Evolutionary conservation across 2,329 filamentous ascomycete genomes (phyloP).

Genomic region (Colletotrichum sp.): DNA sequence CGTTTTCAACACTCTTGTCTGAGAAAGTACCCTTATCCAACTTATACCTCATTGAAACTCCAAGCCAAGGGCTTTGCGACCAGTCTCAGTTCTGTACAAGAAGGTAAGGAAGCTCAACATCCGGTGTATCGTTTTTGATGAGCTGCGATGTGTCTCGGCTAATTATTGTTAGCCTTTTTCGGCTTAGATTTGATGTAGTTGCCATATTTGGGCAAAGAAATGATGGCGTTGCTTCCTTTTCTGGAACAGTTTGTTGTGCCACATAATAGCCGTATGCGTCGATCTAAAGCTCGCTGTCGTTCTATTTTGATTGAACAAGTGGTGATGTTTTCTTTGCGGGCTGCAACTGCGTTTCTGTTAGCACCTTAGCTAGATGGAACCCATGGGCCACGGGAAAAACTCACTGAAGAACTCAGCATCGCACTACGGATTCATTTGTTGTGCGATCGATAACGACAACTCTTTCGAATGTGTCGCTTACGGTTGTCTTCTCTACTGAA

Average conservation of each 20-base stretch:
- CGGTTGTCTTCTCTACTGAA: background rate
- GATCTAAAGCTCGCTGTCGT: background rate
- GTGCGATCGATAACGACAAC: background rate
- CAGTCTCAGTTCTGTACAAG: background rate
- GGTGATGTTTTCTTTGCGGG: background rate
- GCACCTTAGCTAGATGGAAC: background rate
- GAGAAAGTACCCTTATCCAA: background rate
- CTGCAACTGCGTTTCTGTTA: background rate
- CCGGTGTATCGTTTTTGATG: background rate
- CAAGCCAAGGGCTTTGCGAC: background rate
- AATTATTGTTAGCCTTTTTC: background rate
- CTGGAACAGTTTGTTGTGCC: background rate
- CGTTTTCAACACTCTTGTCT: background rate
- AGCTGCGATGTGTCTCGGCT: background rate
- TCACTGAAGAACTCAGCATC: background rate
- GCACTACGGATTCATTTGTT: background rate
- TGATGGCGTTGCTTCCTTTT: background rate
- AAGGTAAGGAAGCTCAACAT: background rate
- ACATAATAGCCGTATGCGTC: background rate
- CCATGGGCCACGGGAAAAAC: fast-evolving
- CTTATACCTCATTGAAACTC: background rate
- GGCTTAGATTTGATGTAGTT: background rate
- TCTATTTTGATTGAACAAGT: background rate
- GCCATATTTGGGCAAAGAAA: background rate
- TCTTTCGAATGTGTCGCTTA: background rate